Conservation (phyloP, 129 eudicot genomes). For the Flaveria trinervia region DNA sequence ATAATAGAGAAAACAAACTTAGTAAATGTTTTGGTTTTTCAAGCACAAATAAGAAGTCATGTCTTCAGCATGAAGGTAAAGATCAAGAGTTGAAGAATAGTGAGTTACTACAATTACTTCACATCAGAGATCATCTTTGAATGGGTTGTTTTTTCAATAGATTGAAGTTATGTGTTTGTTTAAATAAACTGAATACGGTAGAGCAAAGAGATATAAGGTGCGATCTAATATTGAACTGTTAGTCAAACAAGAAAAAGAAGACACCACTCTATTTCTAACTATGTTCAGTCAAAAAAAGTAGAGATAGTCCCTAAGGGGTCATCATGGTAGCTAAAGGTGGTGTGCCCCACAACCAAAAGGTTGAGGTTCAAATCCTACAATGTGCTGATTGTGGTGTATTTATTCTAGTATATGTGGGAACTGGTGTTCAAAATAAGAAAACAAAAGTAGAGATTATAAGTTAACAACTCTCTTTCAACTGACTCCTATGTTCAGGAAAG, state of each 20-base stretch:
- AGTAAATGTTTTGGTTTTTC: background rate
- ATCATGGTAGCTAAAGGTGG: too few species aligned
- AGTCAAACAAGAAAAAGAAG: background rate
- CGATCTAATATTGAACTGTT: background rate
- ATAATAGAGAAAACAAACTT: background rate
- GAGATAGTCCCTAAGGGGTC: background rate
- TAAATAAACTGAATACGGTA: constrained; percentile 3
- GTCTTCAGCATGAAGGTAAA: background rate
- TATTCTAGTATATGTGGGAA: too few species aligned
- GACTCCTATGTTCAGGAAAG: background rate
- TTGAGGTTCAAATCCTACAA: too few species aligned
- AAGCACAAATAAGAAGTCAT: background rate
- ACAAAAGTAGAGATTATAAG: background rate
- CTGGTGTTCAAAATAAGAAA: background rate
- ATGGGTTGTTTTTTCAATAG: background rate
- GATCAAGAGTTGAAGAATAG: constrained; percentile 10
- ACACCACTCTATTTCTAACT: background rate
- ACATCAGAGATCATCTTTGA: background rate
- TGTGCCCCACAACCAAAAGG: too few species aligned
- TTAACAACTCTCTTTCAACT: constrained; percentile 2
- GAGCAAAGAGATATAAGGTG: background rate
- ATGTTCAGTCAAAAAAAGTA: background rate
- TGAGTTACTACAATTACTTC: background rate
- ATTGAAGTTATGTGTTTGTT: background rate
- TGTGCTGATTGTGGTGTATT: too few species aligned